A percentile compares a stretch with the other conserved stretches of the same genome.
phyloP scores from a whole-genome alignment of 306 rosid species.

The Echinosophora koreensis region DNA sequence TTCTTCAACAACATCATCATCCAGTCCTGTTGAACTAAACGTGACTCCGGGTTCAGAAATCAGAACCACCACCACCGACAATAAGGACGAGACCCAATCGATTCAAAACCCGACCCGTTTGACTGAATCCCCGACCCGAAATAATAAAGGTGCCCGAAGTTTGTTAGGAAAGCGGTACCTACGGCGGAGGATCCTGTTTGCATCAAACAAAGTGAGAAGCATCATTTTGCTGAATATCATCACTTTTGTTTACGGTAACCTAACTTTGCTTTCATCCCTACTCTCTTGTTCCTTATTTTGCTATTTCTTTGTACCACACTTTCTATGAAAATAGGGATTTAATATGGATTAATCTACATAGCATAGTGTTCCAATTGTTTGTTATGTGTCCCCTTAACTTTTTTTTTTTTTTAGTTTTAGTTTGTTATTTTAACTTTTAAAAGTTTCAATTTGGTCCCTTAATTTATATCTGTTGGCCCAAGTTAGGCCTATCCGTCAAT shows the following conservation, averaged over 20 bases:
- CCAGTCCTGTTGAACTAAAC: slow-evolving; percentile 30
- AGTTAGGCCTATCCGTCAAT: no score
- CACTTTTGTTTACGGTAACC: slow-evolving; percentile 67
- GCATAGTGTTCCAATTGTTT: no score
- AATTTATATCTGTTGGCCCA: no score
- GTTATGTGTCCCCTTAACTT: no score
- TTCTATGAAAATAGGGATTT: no score
- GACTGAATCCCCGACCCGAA: background rate
- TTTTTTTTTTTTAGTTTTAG: no score
- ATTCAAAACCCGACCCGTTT: background rate
- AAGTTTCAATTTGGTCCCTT: no score
- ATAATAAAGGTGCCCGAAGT: background rate
- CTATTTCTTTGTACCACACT: background rate
- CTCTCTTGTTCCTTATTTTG: background rate
- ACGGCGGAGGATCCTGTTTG: slow-evolving; percentile 61
- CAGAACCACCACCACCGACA: background rate
- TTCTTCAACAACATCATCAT: slow-evolving; percentile 31
- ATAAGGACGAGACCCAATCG: slow-evolving; percentile 16
- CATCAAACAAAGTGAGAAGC: slow-evolving; percentile 72
- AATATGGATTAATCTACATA: no score
- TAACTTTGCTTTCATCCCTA: background rate
- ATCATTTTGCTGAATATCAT: slow-evolving; percentile 70
- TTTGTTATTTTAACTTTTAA: no score
- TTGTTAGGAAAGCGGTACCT: slow-evolving; percentile 54
- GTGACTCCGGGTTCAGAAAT: slow-evolving; percentile 16